Conservation (phyloP, 2,329 filamentous ascomycete species). For the Xylaria sp. region DNA sequence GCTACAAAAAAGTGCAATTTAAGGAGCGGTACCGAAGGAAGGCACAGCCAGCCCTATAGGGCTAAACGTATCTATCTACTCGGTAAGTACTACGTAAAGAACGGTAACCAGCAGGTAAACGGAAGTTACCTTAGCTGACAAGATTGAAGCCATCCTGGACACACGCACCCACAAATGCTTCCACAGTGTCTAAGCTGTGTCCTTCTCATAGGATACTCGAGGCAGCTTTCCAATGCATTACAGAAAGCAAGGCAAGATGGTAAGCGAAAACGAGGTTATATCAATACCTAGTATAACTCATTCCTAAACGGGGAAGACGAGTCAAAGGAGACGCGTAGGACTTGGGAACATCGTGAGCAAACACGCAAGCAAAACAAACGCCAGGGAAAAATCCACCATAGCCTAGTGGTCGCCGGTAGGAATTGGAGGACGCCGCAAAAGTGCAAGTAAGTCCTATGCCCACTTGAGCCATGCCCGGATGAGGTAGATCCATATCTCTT, state of each 20-base stretch:
- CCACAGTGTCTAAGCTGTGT: not conserved
- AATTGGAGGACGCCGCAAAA: not conserved
- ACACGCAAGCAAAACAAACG: not conserved
- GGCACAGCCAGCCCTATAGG: not conserved
- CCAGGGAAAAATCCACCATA: not conserved
- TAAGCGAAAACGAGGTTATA: not conserved
- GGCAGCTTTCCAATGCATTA: not conserved
- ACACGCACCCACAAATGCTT: too few species aligned
- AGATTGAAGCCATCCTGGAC: not conserved
- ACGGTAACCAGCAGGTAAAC: not conserved
- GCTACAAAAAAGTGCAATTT: not conserved
- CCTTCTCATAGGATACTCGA: not conserved
- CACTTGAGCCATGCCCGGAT: not conserved
- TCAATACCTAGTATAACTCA: not conserved
- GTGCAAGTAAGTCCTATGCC: conserved; percentile 8
- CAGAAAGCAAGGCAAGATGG: not conserved
- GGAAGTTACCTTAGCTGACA: not conserved
- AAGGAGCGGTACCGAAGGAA: not conserved
- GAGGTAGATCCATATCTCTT: not conserved
- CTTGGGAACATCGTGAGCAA: not conserved
- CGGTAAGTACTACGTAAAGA: not conserved
- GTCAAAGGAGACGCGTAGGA: not conserved
- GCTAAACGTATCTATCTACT: not conserved
- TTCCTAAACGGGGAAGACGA: not conserved
- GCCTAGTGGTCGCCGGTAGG: not conserved